Conservation (phyloP, 2,329 filamentous ascomycete genomes). For the Phyllosticta ampelicida region DNA sequence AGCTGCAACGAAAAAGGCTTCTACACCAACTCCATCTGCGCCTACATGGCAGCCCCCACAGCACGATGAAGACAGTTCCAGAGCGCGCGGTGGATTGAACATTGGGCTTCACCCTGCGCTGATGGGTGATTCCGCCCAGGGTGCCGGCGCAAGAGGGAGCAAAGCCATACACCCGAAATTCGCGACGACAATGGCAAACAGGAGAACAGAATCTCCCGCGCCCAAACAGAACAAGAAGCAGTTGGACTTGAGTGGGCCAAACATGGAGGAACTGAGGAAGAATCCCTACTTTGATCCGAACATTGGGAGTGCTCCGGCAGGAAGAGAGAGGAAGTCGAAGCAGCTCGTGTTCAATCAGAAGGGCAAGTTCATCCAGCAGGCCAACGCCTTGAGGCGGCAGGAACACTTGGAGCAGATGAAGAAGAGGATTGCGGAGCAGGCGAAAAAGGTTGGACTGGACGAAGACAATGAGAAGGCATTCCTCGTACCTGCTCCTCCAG, state of each 20-base stretch:
- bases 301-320: slow-evolving; percentile 44
- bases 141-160: slow-evolving; percentile 33
- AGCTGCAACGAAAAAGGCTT: slow-evolving; percentile 26
- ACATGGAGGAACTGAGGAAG: slow-evolving; percentile 46
- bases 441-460: slow-evolving; percentile 84
- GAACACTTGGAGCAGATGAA: slow-evolving; percentile 90
- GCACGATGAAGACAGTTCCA: slow-evolving; percentile 37
- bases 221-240: slow-evolving; percentile 35
- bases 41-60: slow-evolving; percentile 30
- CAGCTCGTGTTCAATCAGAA: slow-evolving; percentile 86
- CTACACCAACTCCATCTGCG: slow-evolving; percentile 29
- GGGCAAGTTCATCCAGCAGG: slow-evolving; percentile 94
- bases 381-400: slow-evolving; percentile 76
- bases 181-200: slow-evolving; percentile 44
- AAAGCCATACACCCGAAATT: slow-evolving; percentile 42
- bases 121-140: slow-evolving; percentile 29
- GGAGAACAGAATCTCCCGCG: slow-evolving; percentile 38
- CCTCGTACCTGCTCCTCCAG: slow-evolving; percentile 70
- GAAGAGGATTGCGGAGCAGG: slow-evolving; percentile 76
- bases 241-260: slow-evolving; percentile 47
- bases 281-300: slow-evolving; percentile 80
- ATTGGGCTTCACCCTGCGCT: slow-evolving; percentile 71
- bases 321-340: slow-evolving; percentile 58
- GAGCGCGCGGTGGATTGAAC: slow-evolving; percentile 57
- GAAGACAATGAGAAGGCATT: slow-evolving; percentile 91